phyloP scores from a whole-genome alignment of 2,329 filamentous ascomycete genomes.

The Annulohypoxylon truncatum region DNA sequence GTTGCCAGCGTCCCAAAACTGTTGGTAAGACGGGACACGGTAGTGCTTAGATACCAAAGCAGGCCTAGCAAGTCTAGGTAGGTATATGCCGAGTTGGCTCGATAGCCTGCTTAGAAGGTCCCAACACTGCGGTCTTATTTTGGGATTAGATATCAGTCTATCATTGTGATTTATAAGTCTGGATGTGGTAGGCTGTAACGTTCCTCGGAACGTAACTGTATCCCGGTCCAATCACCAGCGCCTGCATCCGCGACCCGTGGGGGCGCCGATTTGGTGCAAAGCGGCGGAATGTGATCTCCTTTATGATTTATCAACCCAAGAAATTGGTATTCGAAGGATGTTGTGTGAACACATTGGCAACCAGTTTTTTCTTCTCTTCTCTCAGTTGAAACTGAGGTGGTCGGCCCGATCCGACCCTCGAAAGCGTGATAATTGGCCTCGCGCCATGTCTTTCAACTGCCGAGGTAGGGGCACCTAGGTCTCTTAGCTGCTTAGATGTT shows the following conservation, averaged over 20 bases:
- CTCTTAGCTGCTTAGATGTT: slow-evolving; percentile 3
- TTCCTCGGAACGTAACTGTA: slow-evolving; percentile 28
- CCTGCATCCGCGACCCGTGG: slow-evolving; percentile 32
- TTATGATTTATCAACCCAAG: slow-evolving; percentile 27
- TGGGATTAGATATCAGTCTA: slow-evolving; percentile 14
- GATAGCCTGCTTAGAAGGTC: slow-evolving; percentile 2
- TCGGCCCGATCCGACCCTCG: background rate
- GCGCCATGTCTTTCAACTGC: slow-evolving; percentile 10
- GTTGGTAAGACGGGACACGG: slow-evolving; percentile 9
- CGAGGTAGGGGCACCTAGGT: too few relatives aligned
- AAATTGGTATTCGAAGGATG: slow-evolving; percentile 18
- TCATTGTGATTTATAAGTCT: slow-evolving; percentile 12
- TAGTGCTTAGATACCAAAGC: background rate
- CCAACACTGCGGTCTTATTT: slow-evolving; percentile 17
- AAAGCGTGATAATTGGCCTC: background rate
- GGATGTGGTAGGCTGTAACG: slow-evolving; percentile 30
- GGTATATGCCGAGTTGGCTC: slow-evolving; percentile 5
- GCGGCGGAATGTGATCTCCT: slow-evolving; percentile 10
- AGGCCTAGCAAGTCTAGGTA: background rate
- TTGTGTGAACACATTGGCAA: slow-evolving; percentile 10
- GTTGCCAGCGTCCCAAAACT: background rate
- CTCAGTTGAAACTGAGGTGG: background rate
- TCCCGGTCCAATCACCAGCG: slow-evolving; percentile 31
- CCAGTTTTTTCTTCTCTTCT: background rate
- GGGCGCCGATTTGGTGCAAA: slow-evolving; percentile 21